Evolutionary conservation across 139 green algal genomes (phyloP), one percentile per base, ranked within the genome.

Genomic region (Auxenochlorella pyrenoidosa): DNA sequence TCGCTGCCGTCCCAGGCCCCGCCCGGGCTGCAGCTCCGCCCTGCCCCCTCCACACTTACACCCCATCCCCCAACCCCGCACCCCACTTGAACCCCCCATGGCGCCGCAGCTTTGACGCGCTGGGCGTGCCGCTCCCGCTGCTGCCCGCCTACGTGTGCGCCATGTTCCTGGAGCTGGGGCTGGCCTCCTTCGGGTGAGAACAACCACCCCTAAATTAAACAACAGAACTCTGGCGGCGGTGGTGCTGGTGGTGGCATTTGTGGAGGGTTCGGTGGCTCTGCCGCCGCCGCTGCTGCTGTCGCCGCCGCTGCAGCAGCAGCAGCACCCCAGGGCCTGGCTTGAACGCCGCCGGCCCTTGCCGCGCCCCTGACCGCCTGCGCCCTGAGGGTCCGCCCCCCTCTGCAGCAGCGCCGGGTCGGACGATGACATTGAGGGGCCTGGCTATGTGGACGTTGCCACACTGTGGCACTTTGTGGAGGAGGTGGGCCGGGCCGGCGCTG

Each of bases 101-200:
- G n/a, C n/a, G n/a, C n/a, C 58, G 91, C 88, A 90, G 83, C 58
- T 95, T 93, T 71, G 90, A 94, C 65, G 87, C 91, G 28, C 87
- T 91, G 72, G 38, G 36, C 34, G 65, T 91, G n/a, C 65, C 82
- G 36, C 30, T 41, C 34, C 47, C 89, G 60, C 77, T 90, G 80
- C 84, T 94, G 70, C 71, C 85, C 34, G 76, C 86, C 43, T 87
- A 88, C 73, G 76, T 93, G 41, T 73, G 72, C 43, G 26, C 81
- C 2, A 94, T 94, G 91, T 94, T 94, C 75, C 66, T 89, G 81
- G 51, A 90, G 44, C 85, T 94, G 43, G 85, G 84, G 19, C 80
- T 95, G 38, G 84, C 86, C 24, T 73, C 73, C 40, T 87, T 83
- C 60, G 68, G 73, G 84, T 88, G 73, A 4, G 84, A 32, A 3